Percentiles rank a stretch among this genome's conserved stretches.
Evolutionary conservation across 306 rosid species (phyloP).

Genomic region (Cucumis melo): DNA sequence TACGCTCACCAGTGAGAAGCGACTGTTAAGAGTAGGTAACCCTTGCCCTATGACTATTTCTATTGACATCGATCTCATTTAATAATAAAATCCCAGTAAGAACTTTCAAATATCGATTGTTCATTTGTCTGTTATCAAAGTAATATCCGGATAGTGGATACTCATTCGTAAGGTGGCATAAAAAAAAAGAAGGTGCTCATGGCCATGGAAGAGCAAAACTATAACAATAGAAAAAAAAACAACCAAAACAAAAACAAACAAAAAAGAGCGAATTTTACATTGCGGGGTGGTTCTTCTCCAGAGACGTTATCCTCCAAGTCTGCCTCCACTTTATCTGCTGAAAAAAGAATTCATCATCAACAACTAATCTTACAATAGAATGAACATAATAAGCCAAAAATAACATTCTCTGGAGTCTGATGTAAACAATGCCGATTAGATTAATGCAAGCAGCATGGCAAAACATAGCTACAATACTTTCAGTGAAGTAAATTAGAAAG

Average conservation of each 20-base stretch:
- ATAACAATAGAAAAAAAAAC: no score
- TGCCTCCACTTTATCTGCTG: slow-evolving; percentile 12
- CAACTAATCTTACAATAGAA: background rate
- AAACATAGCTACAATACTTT: background rate
- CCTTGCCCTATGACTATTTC: background rate
- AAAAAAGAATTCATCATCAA: background rate
- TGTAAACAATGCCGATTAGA: background rate
- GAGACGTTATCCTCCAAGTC: slow-evolving; percentile 9
- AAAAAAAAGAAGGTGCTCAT: background rate
- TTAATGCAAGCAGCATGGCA: background rate
- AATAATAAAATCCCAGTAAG: background rate
- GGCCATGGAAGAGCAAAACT: background rate
- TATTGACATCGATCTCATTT: background rate
- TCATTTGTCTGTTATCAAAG: background rate
- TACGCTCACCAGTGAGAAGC: background rate
- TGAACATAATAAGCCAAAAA: background rate
- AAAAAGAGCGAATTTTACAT: slow-evolving; percentile 5
- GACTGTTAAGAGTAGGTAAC: background rate
- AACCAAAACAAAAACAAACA: background rate
- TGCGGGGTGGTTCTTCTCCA: slow-evolving; percentile 5
- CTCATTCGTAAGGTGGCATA: background rate
- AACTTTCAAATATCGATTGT: background rate
- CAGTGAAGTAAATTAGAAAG: background rate
- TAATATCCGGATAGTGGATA: background rate
- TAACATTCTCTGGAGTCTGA: background rate